Evolutionary conservation across 2,329 filamentous ascomycete species (phyloP).

Genomic region (Colletotrichum echinochloae): DNA sequence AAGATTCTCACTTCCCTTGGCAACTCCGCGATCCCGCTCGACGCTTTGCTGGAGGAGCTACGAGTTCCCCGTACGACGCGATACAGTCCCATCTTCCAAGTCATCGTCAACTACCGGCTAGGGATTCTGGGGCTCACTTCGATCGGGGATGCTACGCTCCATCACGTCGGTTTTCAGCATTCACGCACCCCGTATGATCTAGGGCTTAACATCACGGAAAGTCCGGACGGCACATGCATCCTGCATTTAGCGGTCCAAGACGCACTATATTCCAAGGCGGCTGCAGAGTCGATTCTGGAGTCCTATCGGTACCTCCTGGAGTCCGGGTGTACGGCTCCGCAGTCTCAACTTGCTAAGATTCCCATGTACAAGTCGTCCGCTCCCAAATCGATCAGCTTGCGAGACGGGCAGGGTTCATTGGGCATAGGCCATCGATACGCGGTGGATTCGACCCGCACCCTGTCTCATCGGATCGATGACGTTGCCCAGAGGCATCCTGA

Average conservation of each 20-base stretch:
- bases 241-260: constrained; percentile 13
- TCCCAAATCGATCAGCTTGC: not conserved
- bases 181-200: constrained; percentile 23
- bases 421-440: not conserved
- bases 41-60: constrained; percentile 59
- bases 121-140: constrained; percentile 32
- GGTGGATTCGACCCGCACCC: not conserved
- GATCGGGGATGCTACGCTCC: constrained; percentile 3
- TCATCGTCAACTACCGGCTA: constrained; percentile 50
- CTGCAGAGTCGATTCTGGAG: not conserved
- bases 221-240: not conserved
- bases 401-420: too few species aligned
- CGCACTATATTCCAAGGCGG: constrained; percentile 4
- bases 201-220: constrained; percentile 13
- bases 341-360: not conserved
- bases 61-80: constrained; percentile 52
- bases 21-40: constrained; percentile 61
- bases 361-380: not conserved
- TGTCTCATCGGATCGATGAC: constrained; percentile 2
- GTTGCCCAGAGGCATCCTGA: not conserved
- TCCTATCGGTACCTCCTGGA: not conserved
- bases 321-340: not conserved
- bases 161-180: not conserved
- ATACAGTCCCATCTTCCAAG: constrained; percentile 63
- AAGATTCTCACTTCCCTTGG: constrained; percentile 51